Percentiles rank a stretch among this genome's conserved stretches.
Evolutionary conservation across 1,284 basidiomycete species (phyloP).

Genomic region (Lignosus rhinocerotis): DNA sequence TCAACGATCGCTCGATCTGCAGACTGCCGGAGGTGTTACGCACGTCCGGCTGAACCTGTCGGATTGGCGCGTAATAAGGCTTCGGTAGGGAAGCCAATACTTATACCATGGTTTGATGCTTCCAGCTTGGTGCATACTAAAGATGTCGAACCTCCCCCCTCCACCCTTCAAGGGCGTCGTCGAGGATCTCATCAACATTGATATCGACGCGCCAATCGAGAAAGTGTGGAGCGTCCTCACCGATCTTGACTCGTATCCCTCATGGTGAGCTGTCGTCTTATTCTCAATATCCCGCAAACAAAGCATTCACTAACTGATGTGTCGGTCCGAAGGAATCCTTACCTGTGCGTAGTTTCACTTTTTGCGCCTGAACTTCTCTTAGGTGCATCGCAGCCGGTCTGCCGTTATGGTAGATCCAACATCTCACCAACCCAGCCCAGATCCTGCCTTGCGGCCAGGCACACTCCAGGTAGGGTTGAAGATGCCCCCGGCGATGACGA

Average conservation of each 20-base stretch:
- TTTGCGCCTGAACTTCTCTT: not conserved
- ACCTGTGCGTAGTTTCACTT: not conserved
- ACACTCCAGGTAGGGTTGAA: not conserved
- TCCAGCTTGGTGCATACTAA: not conserved
- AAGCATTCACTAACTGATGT: not conserved
- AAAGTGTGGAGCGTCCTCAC: conserved; percentile 46
- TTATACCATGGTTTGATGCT: too few relatives aligned
- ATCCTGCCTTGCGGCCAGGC: not conserved
- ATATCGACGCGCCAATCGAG: conserved; percentile 47
- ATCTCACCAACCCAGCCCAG: not conserved
- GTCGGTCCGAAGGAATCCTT: conserved; percentile 3
- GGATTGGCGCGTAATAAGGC: not conserved
- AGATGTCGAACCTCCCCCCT: conserved; percentile 1
- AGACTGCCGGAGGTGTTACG: too few relatives aligned
- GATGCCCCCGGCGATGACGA: not conserved
- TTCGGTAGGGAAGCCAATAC: too few relatives aligned
- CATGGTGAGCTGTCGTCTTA: conserved; percentile 40
- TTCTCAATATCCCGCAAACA: not conserved
- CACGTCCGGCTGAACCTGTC: not conserved
- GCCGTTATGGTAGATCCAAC: conserved; percentile 1
- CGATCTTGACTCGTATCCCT: conserved; percentile 47
- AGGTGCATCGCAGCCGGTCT: conserved; percentile 25
- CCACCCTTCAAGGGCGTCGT: conserved; percentile 33
- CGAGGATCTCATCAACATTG: conserved; percentile 31
- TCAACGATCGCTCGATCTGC: too few relatives aligned